Conservation (phyloP, 805 yeast species). For the Ogataea siamensis region DNA sequence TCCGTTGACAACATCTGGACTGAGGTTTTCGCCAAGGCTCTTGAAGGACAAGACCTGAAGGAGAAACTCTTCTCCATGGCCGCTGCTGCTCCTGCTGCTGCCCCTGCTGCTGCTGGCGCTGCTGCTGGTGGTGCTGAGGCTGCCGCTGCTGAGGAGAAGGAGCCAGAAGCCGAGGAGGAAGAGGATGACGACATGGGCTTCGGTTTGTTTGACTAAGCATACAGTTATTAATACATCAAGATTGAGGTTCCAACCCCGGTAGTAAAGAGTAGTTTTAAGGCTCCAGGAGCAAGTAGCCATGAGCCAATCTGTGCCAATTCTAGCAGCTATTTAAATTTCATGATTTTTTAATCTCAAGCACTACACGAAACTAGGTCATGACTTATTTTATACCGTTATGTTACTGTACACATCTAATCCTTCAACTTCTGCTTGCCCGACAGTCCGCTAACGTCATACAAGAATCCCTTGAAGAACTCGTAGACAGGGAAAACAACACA, state of each 20-base stretch:
- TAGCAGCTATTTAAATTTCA: too few relatives aligned
- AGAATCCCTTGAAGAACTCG: slow-evolving; percentile 73
- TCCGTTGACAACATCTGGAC: slow-evolving; percentile 83
- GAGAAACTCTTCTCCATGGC: slow-evolving; percentile 59
- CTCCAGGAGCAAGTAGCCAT: too few relatives aligned
- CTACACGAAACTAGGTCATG: too few relatives aligned
- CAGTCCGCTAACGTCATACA: slow-evolving; percentile 42
- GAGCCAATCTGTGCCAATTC: too few relatives aligned
- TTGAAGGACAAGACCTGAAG: slow-evolving; percentile 80
- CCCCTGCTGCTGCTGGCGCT: slow-evolving; percentile 63
- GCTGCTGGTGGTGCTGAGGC: slow-evolving; percentile 61
- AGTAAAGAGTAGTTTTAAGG: neutral
- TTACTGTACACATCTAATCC: slow-evolving; percentile 12
- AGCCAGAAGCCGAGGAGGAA: slow-evolving; percentile 51
- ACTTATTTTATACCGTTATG: too few relatives aligned
- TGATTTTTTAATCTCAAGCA: too few relatives aligned
- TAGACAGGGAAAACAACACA: slow-evolving; percentile 98
- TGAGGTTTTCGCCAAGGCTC: slow-evolving; percentile 84
- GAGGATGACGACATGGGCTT: slow-evolving; percentile 89
- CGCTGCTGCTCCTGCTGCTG: slow-evolving; percentile 75
- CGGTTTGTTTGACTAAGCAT: slow-evolving; percentile 82
- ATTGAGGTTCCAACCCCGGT: neutral
- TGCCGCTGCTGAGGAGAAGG: slow-evolving; percentile 59
- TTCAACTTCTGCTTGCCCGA: slow-evolving; percentile 18
- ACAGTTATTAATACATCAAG: slow-evolving; percentile 8